Percentiles rank a stretch among this genome's conserved stretches.
These are phyloP conservation scores for Theileria equi DNA, from an alignment of 169 alveolate genomes.

Conservation along the genomic window DNA sequence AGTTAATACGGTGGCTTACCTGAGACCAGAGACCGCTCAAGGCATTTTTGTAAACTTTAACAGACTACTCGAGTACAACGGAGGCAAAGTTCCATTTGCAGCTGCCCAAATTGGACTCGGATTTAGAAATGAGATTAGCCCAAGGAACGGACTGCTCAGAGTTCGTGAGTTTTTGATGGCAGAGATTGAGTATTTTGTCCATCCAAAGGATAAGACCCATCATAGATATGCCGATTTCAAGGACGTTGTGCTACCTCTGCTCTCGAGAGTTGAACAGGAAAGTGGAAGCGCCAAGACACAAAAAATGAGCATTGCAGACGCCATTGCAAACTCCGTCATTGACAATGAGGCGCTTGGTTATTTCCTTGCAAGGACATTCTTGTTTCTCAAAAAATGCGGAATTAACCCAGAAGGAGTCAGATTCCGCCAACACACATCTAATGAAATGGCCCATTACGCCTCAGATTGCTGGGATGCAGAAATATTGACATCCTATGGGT, in stretches of 20 bases:
- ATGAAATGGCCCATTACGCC: conserved; percentile 99
- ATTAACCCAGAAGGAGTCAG: conserved; percentile 88
- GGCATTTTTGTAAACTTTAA: conserved; percentile 96
- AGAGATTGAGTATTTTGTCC: conserved; percentile 96
- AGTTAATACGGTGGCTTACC: conserved; percentile 74
- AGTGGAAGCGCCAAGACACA: conserved; percentile 35
- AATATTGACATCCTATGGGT: conserved; percentile 93
- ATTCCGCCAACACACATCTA: conserved; percentile 92
- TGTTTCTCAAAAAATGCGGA: conserved; percentile 88
- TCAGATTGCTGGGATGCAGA: conserved; percentile 99
- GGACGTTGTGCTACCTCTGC: conserved; percentile 85
- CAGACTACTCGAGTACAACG: conserved; percentile 88
- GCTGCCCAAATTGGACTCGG: conserved; percentile 97
- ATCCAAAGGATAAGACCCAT: conserved; percentile 89
- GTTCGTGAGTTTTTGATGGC: conserved; percentile 99
- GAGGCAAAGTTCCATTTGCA: conserved; percentile 96
- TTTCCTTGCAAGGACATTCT: conserved; percentile 93
- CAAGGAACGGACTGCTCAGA: conserved; percentile 92
- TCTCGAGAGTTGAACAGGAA: conserved; percentile 81
- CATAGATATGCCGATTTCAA: conserved; percentile 84
- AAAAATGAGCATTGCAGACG: conserved; percentile 85
- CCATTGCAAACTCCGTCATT: conserved; percentile 84
- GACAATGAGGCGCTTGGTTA: conserved; percentile 95
- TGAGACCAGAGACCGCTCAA: conserved; percentile 99
- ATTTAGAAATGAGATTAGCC: conserved; percentile 97